phyloP scores from a whole-genome alignment of 345 rosid species.

The Salix caprea region DNA sequence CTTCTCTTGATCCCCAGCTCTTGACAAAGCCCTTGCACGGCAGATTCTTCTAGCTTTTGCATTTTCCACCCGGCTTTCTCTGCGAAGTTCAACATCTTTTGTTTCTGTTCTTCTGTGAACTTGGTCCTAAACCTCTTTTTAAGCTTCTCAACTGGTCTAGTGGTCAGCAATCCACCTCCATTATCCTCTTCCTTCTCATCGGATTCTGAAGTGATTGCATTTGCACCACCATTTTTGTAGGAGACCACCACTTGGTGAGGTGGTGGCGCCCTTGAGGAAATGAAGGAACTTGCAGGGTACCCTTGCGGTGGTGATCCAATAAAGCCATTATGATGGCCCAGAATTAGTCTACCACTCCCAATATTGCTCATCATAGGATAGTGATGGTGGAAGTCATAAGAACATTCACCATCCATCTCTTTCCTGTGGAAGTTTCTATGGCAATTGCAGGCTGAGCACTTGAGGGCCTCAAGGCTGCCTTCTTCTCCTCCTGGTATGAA shows the following conservation, averaged over 20 bases:
- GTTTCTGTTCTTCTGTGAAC: conserved; percentile 61
- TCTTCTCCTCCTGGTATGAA: conserved; percentile 69
- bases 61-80: conserved; percentile 54
- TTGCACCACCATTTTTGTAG: background rate
- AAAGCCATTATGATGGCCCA: background rate
- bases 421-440: conserved; percentile 70
- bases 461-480: conserved; percentile 47
- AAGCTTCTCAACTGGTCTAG: conserved; percentile 14
- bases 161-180: conserved; percentile 8
- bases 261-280: conserved; percentile 4
- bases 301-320: conserved; percentile 7
- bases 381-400: background rate
- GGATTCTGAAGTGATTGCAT: conserved; percentile 27
- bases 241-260: conserved; percentile 14
- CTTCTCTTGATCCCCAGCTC: conserved; percentile 48
- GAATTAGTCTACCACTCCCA: conserved; percentile 10
- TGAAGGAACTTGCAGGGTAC: conserved; percentile 2
- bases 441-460: conserved; percentile 66
- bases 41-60: conserved; percentile 46
- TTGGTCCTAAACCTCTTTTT: conserved; percentile 65
- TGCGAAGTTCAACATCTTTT: conserved; percentile 57
- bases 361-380: background rate
- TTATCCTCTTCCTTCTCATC: conserved; percentile 33
- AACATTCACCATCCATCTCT: conserved; percentile 39
- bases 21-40: conserved; percentile 51